Evolutionary conservation across 129 eudicot species (phyloP), one percentile per base, ranked within the genome.

Genomic region (Arctium lappa): DNA sequence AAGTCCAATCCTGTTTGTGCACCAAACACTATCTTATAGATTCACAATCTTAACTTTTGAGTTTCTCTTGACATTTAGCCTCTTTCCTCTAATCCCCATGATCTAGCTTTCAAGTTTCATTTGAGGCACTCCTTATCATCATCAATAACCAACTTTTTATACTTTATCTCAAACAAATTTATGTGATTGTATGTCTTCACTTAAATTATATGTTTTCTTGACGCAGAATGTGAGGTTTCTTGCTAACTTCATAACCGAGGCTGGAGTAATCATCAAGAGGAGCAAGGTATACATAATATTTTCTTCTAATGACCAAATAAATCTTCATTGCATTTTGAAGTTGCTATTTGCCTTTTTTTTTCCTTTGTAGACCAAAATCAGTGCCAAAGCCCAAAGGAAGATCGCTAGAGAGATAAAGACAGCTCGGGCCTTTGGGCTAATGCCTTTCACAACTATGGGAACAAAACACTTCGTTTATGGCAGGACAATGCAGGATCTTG

Each of bases 381-480:
- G 98, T 74, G 97, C 97, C 56, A 92, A 94, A 81, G 98, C 97
- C 42, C 98, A 94, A 76, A 87, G 98, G 86, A 94, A 92, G 85
- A 84, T 94, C 62, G 97, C 95, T 15, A 90, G 97, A 74, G 98
- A 94, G 90, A 94, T 94, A 72, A 80, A 80, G 39, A 80, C 84
- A 73, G 84, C 84, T 2, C 90, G 98, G 31, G 98, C 98, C 29
- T 92, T 94, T 83, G 98, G 98, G 69, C 89, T 94, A 29, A 82
- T 94, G 95, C 98, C 98, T 31, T 94, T 94, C 80, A 94, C 98
- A 31, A 87, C 95, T 4, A 94, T 94, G 97, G 98, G 98, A 69
- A 87, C 95, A 5, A 94, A 94, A 82, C 87, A 79, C 9, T 94
- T 91, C 31, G 86, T 50, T 6, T 86, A 71, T 77, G 97, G 98